A percentile compares a stretch with the other conserved stretches of the same genome.
Evolutionary conservation across 441 rosid genomes (phyloP).

Genomic region (Populus tomentosa): DNA sequence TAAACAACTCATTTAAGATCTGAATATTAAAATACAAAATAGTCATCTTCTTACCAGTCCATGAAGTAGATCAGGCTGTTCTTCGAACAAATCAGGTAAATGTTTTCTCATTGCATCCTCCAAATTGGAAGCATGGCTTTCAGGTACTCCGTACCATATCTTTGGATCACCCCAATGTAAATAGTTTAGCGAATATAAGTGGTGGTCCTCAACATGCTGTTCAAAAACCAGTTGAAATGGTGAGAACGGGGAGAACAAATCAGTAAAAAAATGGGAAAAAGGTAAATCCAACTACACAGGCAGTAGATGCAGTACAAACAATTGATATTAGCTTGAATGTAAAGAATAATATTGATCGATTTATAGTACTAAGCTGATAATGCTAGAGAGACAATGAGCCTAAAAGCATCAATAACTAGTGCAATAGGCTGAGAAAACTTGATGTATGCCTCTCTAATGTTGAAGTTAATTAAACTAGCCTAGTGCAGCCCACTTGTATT

Average conservation of each 20-base stretch:
- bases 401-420: not conserved
- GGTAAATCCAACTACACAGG: not conserved
- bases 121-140: slow-evolving; percentile 65
- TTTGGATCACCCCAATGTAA: slow-evolving; percentile 87
- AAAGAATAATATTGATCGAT: not conserved
- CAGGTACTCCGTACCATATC: slow-evolving; percentile 96
- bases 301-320: not conserved
- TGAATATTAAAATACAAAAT: not conserved
- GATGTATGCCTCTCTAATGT: not conserved
- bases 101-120: slow-evolving; percentile 70
- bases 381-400: not conserved
- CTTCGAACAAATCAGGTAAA: slow-evolving; percentile 90
- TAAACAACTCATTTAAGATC: not conserved
- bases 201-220: slow-evolving; percentile 98
- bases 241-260: slow-evolving; percentile 1
- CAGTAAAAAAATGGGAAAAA: not conserved
- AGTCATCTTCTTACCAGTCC: slow-evolving; percentile 51
- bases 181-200: slow-evolving; percentile 85
- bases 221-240: slow-evolving; percentile 11
- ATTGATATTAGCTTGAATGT: not conserved
- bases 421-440: not conserved
- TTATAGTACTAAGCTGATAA: not conserved
- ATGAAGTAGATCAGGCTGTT: slow-evolving; percentile 80
- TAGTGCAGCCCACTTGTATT: not conserved
- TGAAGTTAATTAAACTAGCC: not conserved